A percentile compares a stretch with the other conserved stretches of the same genome.
These are phyloP conservation scores for Backusella tarrabulga DNA, from an alignment of 192 early-diverging fungal genomes.

Conservation along the genomic window DNA sequence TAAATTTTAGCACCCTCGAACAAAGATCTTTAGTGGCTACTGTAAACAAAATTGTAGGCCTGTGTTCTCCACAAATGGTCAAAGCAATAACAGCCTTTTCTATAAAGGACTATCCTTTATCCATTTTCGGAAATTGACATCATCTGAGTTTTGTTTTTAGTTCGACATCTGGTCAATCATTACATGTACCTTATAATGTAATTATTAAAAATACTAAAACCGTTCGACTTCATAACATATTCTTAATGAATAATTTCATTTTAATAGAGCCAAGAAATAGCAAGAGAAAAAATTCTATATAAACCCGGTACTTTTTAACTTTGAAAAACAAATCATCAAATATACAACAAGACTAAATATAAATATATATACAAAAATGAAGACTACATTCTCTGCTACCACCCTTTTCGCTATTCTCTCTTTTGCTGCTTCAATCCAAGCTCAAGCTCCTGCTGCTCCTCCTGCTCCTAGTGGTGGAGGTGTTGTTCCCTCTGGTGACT, in stretches of 20 bases:
- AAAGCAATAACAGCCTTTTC: not conserved
- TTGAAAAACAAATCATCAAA: not conserved
- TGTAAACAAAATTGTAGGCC: not conserved
- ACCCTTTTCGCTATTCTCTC: not conserved
- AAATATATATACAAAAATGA: conserved; percentile 5
- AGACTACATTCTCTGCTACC: conserved; percentile 7
- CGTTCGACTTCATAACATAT: not conserved
- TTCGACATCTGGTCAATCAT: not conserved
- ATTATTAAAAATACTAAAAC: conserved; percentile 1
- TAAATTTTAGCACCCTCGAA: not conserved
- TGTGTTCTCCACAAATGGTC: not conserved
- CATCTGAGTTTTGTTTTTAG: conserved; percentile 9
- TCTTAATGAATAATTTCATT: not conserved
- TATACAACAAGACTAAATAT: not conserved
- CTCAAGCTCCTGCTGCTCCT: not conserved
- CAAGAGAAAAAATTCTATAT: not conserved
- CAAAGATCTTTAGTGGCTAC: not conserved
- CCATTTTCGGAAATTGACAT: conserved; percentile 1
- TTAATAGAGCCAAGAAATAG: not conserved
- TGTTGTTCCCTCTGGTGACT: not conserved
- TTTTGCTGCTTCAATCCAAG: not conserved
- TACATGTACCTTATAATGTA: not conserved
- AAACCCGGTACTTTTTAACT: not conserved
- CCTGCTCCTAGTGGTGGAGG: not conserved
- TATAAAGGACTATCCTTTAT: not conserved